Base-by-base conservation (phyloP, 2,329 filamentous ascomycete genomes). In the Exophiala sideris region DNA sequence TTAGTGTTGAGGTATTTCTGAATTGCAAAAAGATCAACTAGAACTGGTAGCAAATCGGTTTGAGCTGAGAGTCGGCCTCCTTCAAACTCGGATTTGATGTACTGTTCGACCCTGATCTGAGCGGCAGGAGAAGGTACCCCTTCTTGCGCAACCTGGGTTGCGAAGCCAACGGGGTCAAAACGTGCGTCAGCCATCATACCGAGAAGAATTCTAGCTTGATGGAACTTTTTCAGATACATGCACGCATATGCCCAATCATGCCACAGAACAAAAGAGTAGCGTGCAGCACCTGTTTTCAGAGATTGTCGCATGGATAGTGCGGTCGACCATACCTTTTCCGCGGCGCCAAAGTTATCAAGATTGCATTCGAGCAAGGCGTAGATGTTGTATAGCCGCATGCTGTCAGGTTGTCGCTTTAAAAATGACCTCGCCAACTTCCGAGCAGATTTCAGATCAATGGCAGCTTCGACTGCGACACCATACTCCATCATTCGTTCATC, bases 341-440 rank as follows among this genome's bases (percentile, higher is more conserved):
- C 85, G 44, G 82, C 73, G 0, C 81, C 76, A 1, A 66, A 61
- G 20, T 86, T 85, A 0, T 78, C 81, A 29, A 78, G 79, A 1
- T 75, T 73, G 60, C 72, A 77, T 68, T 95, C 89, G 3, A 90
- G 82, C 11, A 89, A 71, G 0, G 87, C 89, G 65, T 92, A 95
- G 0, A 85, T 83, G 61, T 90, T 87, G 70, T 95, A 96, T 0
- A 96, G 74, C 11, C 77, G 74, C 2, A 88, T 68, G 62, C 83
- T 86, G 1, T 81, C 76, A 0, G 84, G 76, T 51, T 82, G 80
- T 45, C 77, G 78, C 65, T 88, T 92, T n/a, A 96, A 70, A 0
- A 95, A 73, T 5, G 72, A 71, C 64, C 89, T 95, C 0, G 89
- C 88, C 5, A 79, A 75, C 66, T 89, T 95, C 61, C 82, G 86